Evolutionary conservation across 495 filamentous ascomycete genomes (phyloP).

Genomic region (Cairneyella variabilis): DNA sequence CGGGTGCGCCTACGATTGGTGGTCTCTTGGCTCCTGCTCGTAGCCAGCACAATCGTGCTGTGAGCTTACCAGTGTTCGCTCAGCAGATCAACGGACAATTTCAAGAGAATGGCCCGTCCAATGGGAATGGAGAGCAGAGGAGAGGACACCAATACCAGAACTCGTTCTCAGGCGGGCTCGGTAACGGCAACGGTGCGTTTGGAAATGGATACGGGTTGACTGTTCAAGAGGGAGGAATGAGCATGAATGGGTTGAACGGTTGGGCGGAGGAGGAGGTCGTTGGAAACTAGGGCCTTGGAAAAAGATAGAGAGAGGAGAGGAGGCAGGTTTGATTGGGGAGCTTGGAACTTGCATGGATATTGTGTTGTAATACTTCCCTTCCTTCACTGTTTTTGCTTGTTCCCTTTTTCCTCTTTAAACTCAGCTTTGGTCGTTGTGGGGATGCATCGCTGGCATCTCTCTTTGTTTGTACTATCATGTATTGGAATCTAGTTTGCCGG

Average conservation of each 20-base stretch:
- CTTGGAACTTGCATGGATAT: conserved; percentile 23
- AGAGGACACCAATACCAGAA: conserved; percentile 52
- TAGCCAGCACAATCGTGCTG: conserved; percentile 75
- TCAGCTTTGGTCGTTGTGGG: too few relatives aligned
- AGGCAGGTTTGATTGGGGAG: conserved; percentile 4
- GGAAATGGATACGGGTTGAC: conserved; percentile 41
- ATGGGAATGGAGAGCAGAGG: conserved; percentile 24
- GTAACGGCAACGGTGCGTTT: conserved; percentile 48
- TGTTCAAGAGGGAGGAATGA: conserved; percentile 36
- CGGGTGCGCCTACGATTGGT: conserved; percentile 64
- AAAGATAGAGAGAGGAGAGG: neutral
- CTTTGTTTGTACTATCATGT: too few relatives aligned
- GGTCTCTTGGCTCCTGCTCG: conserved; percentile 71
- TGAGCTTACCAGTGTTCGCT: conserved; percentile 70
- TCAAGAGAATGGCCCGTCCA: conserved; percentile 22
- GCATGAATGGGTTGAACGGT: conserved; percentile 39
- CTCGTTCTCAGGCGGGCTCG: conserved; percentile 50
- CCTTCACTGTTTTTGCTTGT: conserved; percentile 22
- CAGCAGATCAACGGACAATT: conserved; percentile 29
- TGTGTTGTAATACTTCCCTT: conserved; percentile 24
- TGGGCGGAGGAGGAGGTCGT: conserved; percentile 55
- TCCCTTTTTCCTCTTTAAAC: too few relatives aligned
- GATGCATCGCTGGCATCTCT: too few relatives aligned
- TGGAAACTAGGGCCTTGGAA: conserved; percentile 9
- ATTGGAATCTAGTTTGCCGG: too few relatives aligned